Evolutionary conservation across 495 filamentous ascomycete species (phyloP).

Genomic region (Xylaria intraflava): DNA sequence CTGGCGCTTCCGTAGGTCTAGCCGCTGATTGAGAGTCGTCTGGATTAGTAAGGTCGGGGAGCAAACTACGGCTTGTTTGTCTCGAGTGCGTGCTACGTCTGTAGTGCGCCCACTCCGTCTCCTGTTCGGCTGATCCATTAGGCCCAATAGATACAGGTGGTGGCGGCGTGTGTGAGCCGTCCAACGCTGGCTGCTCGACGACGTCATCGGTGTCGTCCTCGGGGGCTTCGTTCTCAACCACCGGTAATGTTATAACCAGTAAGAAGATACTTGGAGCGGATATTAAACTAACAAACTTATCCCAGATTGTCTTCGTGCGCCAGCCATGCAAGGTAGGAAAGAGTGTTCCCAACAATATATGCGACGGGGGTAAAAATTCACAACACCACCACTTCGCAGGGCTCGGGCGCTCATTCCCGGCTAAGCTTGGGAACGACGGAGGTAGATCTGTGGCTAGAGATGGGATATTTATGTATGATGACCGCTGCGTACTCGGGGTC

Average conservation of each 20-base stretch:
- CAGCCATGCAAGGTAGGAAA: constrained; percentile 86
- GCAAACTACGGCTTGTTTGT: constrained; percentile 22
- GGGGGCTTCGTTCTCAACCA: constrained; percentile 59
- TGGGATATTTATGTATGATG: constrained; percentile 31
- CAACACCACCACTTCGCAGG: constrained; percentile 69
- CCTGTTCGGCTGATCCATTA: constrained; percentile 20
- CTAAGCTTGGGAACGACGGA: constrained; percentile 23
- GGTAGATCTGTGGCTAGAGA: constrained; percentile 18
- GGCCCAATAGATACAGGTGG: constrained; percentile 30
- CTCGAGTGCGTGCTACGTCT: constrained; percentile 37
- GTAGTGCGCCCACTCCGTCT: constrained; percentile 50
- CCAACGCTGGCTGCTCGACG: constrained; percentile 21
- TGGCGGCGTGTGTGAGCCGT: constrained; percentile 20
- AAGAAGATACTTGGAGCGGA: constrained; percentile 86
- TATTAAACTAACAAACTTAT: constrained; percentile 67
- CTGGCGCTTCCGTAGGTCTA: neutral
- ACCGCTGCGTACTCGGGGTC: constrained; percentile 38
- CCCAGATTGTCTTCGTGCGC: constrained; percentile 67
- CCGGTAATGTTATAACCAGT: constrained; percentile 85
- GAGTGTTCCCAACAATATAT: constrained; percentile 62
- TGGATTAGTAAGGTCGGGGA: constrained; percentile 18
- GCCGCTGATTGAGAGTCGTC: neutral
- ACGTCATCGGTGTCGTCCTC: constrained; percentile 46
- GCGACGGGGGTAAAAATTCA: constrained; percentile 58
- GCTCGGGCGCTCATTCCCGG: constrained; percentile 44